phyloP scores from a whole-genome alignment of 1,139 yeast genomes.

The Blastobotrys serpentis region DNA sequence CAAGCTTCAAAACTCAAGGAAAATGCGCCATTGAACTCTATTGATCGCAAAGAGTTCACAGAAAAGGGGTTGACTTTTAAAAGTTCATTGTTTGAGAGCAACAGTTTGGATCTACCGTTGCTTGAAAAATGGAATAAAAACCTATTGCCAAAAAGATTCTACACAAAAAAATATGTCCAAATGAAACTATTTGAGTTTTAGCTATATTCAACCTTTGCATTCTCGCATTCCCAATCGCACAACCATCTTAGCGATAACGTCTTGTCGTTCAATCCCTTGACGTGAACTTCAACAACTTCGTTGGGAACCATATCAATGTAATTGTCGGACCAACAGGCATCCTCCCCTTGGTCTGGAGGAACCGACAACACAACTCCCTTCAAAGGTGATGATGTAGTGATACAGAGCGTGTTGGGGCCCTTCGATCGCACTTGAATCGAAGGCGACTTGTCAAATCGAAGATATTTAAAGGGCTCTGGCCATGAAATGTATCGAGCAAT shows the following conservation, averaged over 20 bases:
- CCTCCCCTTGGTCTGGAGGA: constrained; percentile 20
- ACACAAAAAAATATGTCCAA: background rate
- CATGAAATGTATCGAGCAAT: constrained; percentile 23
- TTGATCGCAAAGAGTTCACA: background rate
- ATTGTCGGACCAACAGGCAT: constrained; percentile 26
- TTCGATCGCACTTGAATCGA: constrained; percentile 12
- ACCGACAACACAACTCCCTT: constrained; percentile 24
- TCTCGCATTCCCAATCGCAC: constrained; percentile 22
- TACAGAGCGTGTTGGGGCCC: constrained; percentile 11
- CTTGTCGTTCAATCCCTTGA: constrained; percentile 19
- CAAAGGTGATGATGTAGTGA: constrained; percentile 19
- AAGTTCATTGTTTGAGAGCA: background rate
- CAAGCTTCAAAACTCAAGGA: no score
- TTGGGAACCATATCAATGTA: constrained; percentile 26
- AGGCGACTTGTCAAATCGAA: constrained; percentile 18
- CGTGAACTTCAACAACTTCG: constrained; percentile 18
- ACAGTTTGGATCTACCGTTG: background rate
- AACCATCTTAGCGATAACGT: constrained; percentile 22
- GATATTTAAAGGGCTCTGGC: constrained; percentile 28
- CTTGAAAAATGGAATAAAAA: background rate
- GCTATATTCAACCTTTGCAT: background rate
- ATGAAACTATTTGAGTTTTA: background rate
- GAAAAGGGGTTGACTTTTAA: background rate
- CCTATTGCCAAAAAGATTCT: background rate
- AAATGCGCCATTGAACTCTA: background rate